These are phyloP conservation scores for Carex parvula DNA, from an alignment of 176 grass and related monocot species.

Conservation along the genomic window DNA sequence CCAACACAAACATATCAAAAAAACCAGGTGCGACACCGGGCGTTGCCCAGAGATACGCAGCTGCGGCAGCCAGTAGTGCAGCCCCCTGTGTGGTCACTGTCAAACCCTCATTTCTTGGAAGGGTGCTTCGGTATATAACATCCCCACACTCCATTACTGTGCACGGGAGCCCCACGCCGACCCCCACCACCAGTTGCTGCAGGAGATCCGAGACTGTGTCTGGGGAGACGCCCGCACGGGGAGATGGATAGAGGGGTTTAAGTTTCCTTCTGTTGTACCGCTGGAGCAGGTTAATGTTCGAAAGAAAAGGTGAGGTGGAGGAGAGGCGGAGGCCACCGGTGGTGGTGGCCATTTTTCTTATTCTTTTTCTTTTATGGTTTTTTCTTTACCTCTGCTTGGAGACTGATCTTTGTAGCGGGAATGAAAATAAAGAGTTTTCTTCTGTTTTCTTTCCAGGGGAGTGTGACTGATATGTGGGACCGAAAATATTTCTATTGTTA, in stretches of 20 bases:
- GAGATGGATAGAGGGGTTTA: neutral
- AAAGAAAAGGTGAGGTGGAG: slow-evolving; percentile 20
- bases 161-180: slow-evolving; percentile 93
- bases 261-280: slow-evolving; percentile 2
- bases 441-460: neutral
- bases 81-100: slow-evolving; percentile 63
- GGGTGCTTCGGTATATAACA: slow-evolving; percentile 97
- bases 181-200: slow-evolving; percentile 69
- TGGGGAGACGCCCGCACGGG: slow-evolving; percentile 26
- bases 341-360: slow-evolving; percentile 14
- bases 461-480: slow-evolving; percentile 8
- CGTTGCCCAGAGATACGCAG: slow-evolving; percentile 87
- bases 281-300: slow-evolving; percentile 1
- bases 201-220: slow-evolving; percentile 36
- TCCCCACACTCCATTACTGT: slow-evolving; percentile 97
- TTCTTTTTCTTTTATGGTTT: neutral
- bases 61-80: slow-evolving; percentile 51
- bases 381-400: neutral
- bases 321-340: slow-evolving; percentile 20
- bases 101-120: slow-evolving; percentile 68
- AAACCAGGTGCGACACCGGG: slow-evolving; percentile 90
- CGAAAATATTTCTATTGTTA: neutral
- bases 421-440: neutral
- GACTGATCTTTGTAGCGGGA: neutral
- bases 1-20: slow-evolving; percentile 96